phyloP scores from a whole-genome alignment of 2,329 filamentous ascomycete genomes.

The Talaromyces sp. region DNA sequence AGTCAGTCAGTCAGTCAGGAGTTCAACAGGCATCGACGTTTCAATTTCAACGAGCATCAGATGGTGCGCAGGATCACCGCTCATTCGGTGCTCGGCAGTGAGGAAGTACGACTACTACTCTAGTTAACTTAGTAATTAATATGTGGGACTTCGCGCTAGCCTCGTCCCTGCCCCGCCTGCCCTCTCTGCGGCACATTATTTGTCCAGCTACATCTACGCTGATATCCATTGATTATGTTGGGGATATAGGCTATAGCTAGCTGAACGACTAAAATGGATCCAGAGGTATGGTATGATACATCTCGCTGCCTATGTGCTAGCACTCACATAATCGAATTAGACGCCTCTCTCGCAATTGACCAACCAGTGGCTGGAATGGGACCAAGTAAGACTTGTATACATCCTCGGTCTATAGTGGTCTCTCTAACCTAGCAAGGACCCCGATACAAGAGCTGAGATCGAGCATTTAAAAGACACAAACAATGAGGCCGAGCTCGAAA shows the following conservation, averaged over 20 bases:
- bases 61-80: background rate
- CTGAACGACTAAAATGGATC: background rate
- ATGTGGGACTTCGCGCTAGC: no score
- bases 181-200: background rate
- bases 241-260: background rate
- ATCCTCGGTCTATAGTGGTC: background rate
- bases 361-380: slow-evolving; percentile 53
- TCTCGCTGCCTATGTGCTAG: background rate
- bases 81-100: background rate
- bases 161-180: background rate
- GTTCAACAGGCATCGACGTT: background rate
- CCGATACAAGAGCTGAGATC: slow-evolving; percentile 50
- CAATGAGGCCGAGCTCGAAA: slow-evolving; percentile 45
- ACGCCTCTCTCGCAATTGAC: slow-evolving; percentile 37
- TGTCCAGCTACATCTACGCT: background rate
- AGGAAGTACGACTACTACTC: no score
- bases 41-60: background rate
- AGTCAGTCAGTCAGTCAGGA: background rate
- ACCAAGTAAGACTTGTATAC: slow-evolving; percentile 33
- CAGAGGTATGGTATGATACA: background rate
- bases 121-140: no score
- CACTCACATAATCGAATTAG: slow-evolving; percentile 15
- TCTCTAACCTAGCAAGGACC: slow-evolving; percentile 31
- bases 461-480: slow-evolving; percentile 42
- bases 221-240: background rate